Percentiles rank a stretch among this genome's conserved stretches.
Conservation (phyloP, 2,329 filamentous ascomycete genomes). For the Sodiomyces alkalinus region DNA sequence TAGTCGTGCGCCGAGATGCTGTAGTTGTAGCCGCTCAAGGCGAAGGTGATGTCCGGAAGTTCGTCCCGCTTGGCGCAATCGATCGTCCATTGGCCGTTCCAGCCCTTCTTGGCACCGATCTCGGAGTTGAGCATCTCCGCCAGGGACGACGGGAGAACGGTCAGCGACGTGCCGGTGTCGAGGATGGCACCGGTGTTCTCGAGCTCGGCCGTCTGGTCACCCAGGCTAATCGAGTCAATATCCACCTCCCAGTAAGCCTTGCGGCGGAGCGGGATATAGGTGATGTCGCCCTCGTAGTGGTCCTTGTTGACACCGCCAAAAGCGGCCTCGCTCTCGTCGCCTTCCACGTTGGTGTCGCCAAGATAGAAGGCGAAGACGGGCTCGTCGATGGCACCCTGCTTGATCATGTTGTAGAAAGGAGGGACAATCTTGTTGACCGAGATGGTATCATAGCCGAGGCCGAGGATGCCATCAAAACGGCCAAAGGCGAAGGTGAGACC, state of each 20-base stretch:
- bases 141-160: constrained; percentile 79
- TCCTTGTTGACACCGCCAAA: constrained; percentile 80
- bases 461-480: constrained; percentile 91
- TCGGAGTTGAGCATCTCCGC: constrained; percentile 95
- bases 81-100: constrained; percentile 89
- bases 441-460: constrained; percentile 87
- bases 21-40: constrained; percentile 82
- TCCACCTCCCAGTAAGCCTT: constrained; percentile 99
- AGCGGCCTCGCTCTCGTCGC: constrained; percentile 66
- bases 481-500: constrained; percentile 96
- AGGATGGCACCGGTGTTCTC: constrained; percentile 93
- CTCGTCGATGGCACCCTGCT: constrained; percentile 81
- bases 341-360: constrained; percentile 51
- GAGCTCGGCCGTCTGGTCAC: constrained; percentile 71
- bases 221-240: constrained; percentile 80
- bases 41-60: constrained; percentile 87
- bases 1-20: constrained; percentile 81
- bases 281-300: constrained; percentile 74
- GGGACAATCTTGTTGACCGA: constrained; percentile 93
- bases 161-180: constrained; percentile 95
- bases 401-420: constrained; percentile 90
- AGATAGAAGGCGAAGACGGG: constrained; percentile 96
- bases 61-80: constrained; percentile 73
- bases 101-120: constrained; percentile 96
- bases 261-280: constrained; percentile 84